Evolutionary conservation across 495 filamentous ascomycete genomes (phyloP), one percentile per base, ranked within the genome.

Genomic region (Hypoxylon fragiforme): DNA sequence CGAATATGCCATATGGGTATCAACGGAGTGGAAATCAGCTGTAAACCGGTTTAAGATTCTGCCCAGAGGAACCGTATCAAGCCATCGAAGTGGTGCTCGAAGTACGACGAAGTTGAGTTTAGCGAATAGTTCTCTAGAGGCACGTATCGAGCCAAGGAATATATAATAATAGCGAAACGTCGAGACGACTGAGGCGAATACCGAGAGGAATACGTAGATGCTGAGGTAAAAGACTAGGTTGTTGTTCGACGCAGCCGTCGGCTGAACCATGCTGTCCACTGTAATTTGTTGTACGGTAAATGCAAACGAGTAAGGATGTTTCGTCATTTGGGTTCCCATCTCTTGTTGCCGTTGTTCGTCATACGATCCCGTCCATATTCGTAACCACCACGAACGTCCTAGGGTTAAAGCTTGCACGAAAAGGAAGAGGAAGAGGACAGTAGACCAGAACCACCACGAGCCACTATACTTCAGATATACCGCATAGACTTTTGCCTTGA

Each of bases 31-130:
- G 62, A 94, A 91, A 60, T 94, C 90, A 3, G 86, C 77, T 0
- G 88, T 89, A 50, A 92, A 92, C 4, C 90, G 78, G 66, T 94
- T 95, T 2, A 92, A 65, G 28, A 92, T 83, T 18, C 88, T 81
- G 1, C 90, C 90, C 0, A 89, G 70, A 0, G 90, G 90, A 0
- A 90, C 85, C 0, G 88, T 92, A 64, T 95, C 90, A 8, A 92
- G 73, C 86, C 88, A 95, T 38, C 85, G 74, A 7, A 89, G 70
- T 0, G 88, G 89, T 11, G 88, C 79, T 6, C 85, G 82, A 0
- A 94, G 75, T 12, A 95, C 78, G 2, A 78, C 74, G 49, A 77
- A 83, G 28, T 82, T 82, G 28, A 91, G 70, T 20, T 78, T 73
- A 9, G 82, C 77, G 51, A 91, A 92, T 2, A 92, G 71, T 32